These are phyloP conservation scores for Coemansia interrupta DNA, from an alignment of 192 early-diverging fungal genomes.

Conservation along the genomic window DNA sequence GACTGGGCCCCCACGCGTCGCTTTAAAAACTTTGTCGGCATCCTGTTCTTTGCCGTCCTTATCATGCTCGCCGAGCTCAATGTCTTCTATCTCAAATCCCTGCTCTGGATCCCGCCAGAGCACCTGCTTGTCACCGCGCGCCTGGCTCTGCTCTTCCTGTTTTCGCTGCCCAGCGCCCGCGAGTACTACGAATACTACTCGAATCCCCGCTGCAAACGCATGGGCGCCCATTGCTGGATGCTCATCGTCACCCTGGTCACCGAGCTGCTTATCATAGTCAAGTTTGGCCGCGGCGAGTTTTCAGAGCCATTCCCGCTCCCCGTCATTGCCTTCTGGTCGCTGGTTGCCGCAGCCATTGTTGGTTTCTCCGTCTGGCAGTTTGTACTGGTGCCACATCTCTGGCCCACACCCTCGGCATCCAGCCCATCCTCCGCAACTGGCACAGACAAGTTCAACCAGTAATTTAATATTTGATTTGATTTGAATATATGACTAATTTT, in stretches of 20 bases:
- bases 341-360: conserved; percentile 58
- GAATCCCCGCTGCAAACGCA: conserved; percentile 74
- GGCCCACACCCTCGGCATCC: not conserved
- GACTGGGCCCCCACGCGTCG: conserved; percentile 85
- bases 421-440: not conserved
- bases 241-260: conserved; percentile 81
- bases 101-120: conserved; percentile 88
- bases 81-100: conserved; percentile 90
- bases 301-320: conserved; percentile 65
- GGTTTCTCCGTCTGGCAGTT: conserved; percentile 79
- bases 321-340: conserved; percentile 73
- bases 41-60: conserved; percentile 65
- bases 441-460: conserved; percentile 13
- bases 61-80: conserved; percentile 75
- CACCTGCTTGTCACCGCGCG: conserved; percentile 77
- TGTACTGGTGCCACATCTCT: conserved; percentile 34
- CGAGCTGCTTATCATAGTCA: conserved; percentile 87
- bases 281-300: conserved; percentile 87
- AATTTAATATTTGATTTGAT: not conserved
- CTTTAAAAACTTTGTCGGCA: conserved; percentile 82
- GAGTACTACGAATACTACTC: conserved; percentile 89
- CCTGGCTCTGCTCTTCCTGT: conserved; percentile 76
- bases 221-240: conserved; percentile 94
- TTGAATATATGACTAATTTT: not conserved
- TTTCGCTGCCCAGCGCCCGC: conserved; percentile 78